phyloP scores from a whole-genome alignment of 805 yeast genomes.

The Danielia reshetovae region DNA sequence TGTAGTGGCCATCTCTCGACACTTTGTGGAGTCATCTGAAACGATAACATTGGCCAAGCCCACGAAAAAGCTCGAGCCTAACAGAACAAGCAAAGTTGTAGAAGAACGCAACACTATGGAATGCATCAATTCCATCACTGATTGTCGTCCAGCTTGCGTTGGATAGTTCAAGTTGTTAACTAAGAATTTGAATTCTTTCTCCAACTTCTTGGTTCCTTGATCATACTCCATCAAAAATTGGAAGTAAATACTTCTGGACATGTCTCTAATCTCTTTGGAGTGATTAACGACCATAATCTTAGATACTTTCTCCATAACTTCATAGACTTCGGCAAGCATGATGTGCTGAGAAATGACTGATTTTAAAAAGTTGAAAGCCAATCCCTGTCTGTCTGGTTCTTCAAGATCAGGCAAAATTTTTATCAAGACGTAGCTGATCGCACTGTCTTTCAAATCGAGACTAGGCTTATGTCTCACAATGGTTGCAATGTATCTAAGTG shows the following conservation, averaged over 20 bases:
- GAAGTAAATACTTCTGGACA: slow-evolving; percentile 77
- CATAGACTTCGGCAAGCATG: slow-evolving; percentile 85
- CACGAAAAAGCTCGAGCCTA: slow-evolving; percentile 76
- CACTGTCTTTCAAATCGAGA: slow-evolving; percentile 61
- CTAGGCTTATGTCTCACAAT: slow-evolving; percentile 67
- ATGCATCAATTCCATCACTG: slow-evolving; percentile 84
- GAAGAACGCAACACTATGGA: slow-evolving; percentile 65
- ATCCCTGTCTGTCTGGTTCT: slow-evolving; percentile 84
- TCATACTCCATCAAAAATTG: slow-evolving; percentile 92
- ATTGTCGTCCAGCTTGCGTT: slow-evolving; percentile 79
- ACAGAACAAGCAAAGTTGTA: slow-evolving; percentile 50
- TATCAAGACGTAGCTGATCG: slow-evolving; percentile 68
- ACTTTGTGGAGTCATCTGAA: slow-evolving; percentile 71
- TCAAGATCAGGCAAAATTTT: slow-evolving; percentile 81
- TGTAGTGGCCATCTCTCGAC: slow-evolving; percentile 78
- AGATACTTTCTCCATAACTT: slow-evolving; percentile 75
- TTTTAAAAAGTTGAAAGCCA: slow-evolving; percentile 79
- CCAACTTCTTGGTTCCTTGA: slow-evolving; percentile 81
- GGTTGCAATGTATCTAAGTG: slow-evolving; percentile 69
- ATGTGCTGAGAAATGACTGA: slow-evolving; percentile 72
- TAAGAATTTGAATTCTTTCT: slow-evolving; percentile 76
- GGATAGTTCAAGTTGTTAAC: slow-evolving; percentile 81
- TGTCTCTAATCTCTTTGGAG: slow-evolving; percentile 73
- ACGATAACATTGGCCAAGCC: slow-evolving; percentile 74
- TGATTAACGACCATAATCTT: slow-evolving; percentile 89